These are phyloP conservation scores for Cryphonectria carpinicola DNA, from an alignment of 2,329 filamentous ascomycete species.

Conservation along the genomic window DNA sequence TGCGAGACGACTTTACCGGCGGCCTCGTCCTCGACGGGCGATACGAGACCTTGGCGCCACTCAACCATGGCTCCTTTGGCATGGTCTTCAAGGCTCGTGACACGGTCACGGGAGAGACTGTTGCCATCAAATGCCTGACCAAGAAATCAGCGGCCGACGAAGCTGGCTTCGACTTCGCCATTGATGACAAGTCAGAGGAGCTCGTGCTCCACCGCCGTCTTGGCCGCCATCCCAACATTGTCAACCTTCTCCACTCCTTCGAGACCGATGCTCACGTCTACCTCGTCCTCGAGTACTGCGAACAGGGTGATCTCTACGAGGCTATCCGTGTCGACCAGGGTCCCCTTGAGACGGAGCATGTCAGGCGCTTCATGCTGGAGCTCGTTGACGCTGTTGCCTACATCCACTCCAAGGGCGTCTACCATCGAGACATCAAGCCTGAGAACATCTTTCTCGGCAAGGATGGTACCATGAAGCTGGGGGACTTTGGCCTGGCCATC, in stretches of 20 bases:
- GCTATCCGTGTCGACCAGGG: conserved; percentile 89
- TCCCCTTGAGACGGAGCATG: conserved; percentile 92
- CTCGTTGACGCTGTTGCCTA: conserved; percentile 87
- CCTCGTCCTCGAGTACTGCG: conserved; percentile 92
- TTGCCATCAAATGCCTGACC: conserved; percentile 95
- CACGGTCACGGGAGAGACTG: conserved; percentile 72
- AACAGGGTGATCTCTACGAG: conserved; percentile 95
- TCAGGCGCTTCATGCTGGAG: conserved; percentile 96
- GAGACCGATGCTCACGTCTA: conserved; percentile 91
- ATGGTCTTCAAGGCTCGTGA: conserved; percentile 97
- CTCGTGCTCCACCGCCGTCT: conserved; percentile 79
- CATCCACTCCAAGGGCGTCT: conserved; percentile 89
- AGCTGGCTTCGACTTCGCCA: conserved; percentile 65
- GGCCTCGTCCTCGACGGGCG: conserved; percentile 85
- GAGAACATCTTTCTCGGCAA: conserved; percentile 97
- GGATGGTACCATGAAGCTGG: conserved; percentile 89
- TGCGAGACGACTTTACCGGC: conserved; percentile 79
- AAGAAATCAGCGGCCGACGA: conserved; percentile 72
- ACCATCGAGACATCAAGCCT: conserved; percentile 98
- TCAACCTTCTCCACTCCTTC: conserved; percentile 89
- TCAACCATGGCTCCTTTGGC: conserved; percentile 98
- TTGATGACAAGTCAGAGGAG: conserved; percentile 85
- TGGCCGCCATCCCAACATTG: conserved; percentile 83
- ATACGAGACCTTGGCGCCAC: conserved; percentile 87
- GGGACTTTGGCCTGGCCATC: conserved; percentile 93